Base-by-base conservation (phyloP, 495 filamentous ascomycete species). In the Neurospora sp. region DNA sequence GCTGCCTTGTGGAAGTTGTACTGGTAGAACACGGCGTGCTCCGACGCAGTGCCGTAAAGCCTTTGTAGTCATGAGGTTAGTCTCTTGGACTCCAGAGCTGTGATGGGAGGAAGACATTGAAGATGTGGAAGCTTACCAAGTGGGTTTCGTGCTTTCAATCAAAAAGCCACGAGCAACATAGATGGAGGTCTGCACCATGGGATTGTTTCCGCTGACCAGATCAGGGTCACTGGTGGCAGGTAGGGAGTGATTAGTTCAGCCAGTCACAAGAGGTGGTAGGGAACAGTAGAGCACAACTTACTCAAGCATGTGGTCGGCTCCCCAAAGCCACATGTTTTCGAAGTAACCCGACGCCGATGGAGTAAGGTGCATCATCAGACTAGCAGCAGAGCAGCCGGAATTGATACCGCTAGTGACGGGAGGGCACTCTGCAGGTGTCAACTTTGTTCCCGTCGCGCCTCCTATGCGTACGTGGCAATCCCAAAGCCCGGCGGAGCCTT, bases 261-360 rank as follows among this genome's bases (percentile, higher is more conserved):
- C 1, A 5, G 14, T 41, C 0, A 41, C 12, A 16, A 41, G 40
- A 41, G 40, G 14, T 41, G 4, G 40, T 41, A 41, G 18, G 53
- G 31, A 65, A 22, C 0, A 65, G 0, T 35, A 0, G 20, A 35
- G 10, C 0, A 91, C 89, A 7, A 81, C 65, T 4, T 87, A 85
- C 77, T 97, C 94, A 48, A 95, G 88, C 74, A 93, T 92, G 82
- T 97, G 94, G 79, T 97, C 94, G 0, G 92, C 88, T 27, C 93
- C 92, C 94, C 94, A 98, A 78, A 91, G 89, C 94, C 94, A 97
- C 68, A 87, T 87, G 79, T 97, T 97, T 81, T 97, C 93, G 37
- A 96, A 79, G 79, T 97, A 96, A 8, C 89, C 86, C 37, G 86
- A 89, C 2, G 87, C 91, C n/a, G 87, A 82, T 40, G 85, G 77